Percentiles rank a stretch among this genome's conserved stretches.
phyloP scores from a whole-genome alignment of 768 basidiomycete species.

The Amanita phalloides region DNA sequence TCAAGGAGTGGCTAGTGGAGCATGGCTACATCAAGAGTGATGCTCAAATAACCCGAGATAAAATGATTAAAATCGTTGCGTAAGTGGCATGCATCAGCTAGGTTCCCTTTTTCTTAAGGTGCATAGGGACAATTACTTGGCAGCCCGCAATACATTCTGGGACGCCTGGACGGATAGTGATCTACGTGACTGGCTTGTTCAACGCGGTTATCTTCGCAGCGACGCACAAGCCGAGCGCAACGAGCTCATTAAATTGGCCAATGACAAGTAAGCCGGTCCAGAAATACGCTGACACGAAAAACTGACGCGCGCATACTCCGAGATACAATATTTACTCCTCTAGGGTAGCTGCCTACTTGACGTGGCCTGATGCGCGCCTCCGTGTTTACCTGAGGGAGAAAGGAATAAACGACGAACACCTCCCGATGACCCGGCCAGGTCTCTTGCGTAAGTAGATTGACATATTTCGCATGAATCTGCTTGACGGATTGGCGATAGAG shows the following conservation, averaged over 20 bases:
- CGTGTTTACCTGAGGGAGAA: constrained; percentile 79
- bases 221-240: constrained; percentile 63
- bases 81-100: constrained; percentile 19
- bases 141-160: constrained; percentile 50
- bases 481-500: constrained; percentile 26
- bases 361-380: constrained; percentile 90
- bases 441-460: constrained; percentile 51
- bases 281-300: neutral
- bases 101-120: neutral
- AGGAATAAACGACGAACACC: constrained; percentile 57
- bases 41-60: constrained; percentile 55
- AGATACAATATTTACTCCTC: constrained; percentile 41
- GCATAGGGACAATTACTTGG: constrained; percentile 55
- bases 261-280: constrained; percentile 42
- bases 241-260: constrained; percentile 62
- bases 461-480: neutral
- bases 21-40: constrained; percentile 67
- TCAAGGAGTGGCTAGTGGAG: constrained; percentile 71
- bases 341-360: constrained; percentile 54
- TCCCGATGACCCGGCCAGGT: constrained; percentile 59
- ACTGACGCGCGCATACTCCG: neutral
- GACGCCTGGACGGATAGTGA: constrained; percentile 65
- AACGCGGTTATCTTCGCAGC: constrained; percentile 53
- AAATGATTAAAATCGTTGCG: constrained; percentile 66
- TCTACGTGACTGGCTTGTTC: constrained; percentile 62